phyloP scores from a whole-genome alignment of 2,329 filamentous ascomycete genomes.

The Monilinia fructicola region DNA sequence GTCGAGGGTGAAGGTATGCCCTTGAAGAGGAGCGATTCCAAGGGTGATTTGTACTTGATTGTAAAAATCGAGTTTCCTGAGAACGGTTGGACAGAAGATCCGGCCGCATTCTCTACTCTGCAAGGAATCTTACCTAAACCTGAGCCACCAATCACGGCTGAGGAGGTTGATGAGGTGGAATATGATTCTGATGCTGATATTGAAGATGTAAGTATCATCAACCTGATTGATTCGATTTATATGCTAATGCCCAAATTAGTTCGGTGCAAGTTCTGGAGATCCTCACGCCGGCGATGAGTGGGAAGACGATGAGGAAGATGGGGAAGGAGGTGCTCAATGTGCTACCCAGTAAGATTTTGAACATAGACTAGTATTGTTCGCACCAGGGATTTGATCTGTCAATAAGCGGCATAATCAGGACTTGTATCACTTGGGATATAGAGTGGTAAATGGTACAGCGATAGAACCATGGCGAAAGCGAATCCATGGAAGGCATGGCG shows the following conservation, averaged over 20 bases:
- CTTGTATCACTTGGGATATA: conserved; percentile 11
- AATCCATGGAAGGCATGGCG: conserved; percentile 6
- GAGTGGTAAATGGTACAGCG: conserved; percentile 14
- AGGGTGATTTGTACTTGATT: conserved; percentile 83
- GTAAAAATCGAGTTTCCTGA: conserved; percentile 88
- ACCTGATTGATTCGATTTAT: conserved; percentile 4
- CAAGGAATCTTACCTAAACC: conserved; percentile 71
- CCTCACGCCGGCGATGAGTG: conserved; percentile 64
- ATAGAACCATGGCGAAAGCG: conserved; percentile 3
- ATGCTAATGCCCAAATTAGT: conserved; percentile 48
- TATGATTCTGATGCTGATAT: conserved; percentile 82
- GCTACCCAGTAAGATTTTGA: conserved; percentile 38
- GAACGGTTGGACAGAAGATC: conserved; percentile 75
- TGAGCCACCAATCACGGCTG: conserved; percentile 55
- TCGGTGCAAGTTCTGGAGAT: conserved; percentile 71
- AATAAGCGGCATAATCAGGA: neutral
- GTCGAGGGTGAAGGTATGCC: conserved; percentile 93
- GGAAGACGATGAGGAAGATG: conserved; percentile 70
- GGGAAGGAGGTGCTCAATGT: conserved; percentile 63
- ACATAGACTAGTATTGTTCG: conserved; percentile 2
- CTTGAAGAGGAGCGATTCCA: conserved; percentile 76
- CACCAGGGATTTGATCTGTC: neutral
- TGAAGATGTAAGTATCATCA: conserved; percentile 61
- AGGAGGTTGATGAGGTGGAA: conserved; percentile 82
- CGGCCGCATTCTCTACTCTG: conserved; percentile 69